Evolutionary conservation across 176 grass and related monocot genomes (phyloP).

Genomic region (Avena sativa): DNA sequence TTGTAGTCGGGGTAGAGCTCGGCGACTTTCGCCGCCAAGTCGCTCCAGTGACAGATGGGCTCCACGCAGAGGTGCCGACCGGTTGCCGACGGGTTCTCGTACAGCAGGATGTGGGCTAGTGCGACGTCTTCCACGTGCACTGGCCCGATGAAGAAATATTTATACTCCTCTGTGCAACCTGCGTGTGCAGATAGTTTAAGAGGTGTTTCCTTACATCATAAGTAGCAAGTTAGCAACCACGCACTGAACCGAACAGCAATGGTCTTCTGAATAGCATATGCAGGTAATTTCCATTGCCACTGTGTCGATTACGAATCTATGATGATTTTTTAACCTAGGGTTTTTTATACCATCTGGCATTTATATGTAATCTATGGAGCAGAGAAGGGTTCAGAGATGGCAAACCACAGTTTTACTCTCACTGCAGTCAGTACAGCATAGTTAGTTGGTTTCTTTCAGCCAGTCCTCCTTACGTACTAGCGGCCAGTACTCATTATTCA

Average conservation of each 20-base stretch:
- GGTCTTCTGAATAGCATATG: background rate
- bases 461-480: no score
- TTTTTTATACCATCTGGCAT: background rate
- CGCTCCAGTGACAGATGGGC: slow-evolving; percentile 74
- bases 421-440: background rate
- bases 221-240: background rate
- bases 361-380: background rate
- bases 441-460: no score
- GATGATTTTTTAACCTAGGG: background rate
- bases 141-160: slow-evolving; percentile 65
- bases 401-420: background rate
- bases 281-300: background rate
- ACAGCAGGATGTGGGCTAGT: slow-evolving; percentile 69
- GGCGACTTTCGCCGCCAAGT: slow-evolving; percentile 68
- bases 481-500: background rate
- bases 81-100: slow-evolving; percentile 72
- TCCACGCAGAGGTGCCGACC: slow-evolving; percentile 83
- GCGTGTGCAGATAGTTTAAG: background rate
- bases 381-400: background rate
- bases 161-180: slow-evolving; percentile 75
- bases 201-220: background rate
- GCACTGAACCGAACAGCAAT: background rate
- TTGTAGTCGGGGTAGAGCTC: slow-evolving; percentile 73
- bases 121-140: slow-evolving; percentile 92
- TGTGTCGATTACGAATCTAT: no score